phyloP scores from a whole-genome alignment of 371 early-diverging fungal genomes.

The Smittium culicis region DNA sequence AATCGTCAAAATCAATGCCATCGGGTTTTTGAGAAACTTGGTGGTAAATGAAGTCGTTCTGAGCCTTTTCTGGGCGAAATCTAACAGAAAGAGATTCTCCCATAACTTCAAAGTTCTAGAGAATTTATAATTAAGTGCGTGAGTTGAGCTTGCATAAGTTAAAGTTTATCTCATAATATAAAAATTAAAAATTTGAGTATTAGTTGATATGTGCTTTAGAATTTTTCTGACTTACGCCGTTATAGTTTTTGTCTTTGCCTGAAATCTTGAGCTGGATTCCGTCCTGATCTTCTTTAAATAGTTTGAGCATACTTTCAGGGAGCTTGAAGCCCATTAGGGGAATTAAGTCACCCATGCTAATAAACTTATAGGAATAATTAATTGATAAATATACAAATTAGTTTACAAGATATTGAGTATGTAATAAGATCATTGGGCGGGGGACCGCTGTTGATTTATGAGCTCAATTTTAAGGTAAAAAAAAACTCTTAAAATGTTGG shows the following conservation, averaged over 20 bases:
- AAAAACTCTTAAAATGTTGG: too few relatives aligned
- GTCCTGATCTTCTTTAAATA: background rate
- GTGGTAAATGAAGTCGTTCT: background rate
- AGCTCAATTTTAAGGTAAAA: too few relatives aligned
- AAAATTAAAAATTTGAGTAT: too few relatives aligned
- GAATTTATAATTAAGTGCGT: too few relatives aligned
- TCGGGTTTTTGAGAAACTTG: background rate
- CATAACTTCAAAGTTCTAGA: constrained; percentile 1
- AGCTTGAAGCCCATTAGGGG: constrained; percentile 6
- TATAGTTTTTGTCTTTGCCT: background rate
- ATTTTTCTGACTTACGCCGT: background rate
- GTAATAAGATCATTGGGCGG: too few relatives aligned
- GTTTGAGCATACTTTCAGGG: constrained; percentile 4
- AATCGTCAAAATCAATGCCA: too few relatives aligned
- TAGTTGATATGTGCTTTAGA: background rate
- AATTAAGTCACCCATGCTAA: background rate
- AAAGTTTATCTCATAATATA: too few relatives aligned
- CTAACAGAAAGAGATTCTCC: background rate
- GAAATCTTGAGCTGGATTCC: background rate
- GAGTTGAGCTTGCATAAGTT: too few relatives aligned
- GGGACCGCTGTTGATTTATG: too few relatives aligned
- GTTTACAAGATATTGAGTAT: too few relatives aligned
- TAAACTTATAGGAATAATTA: too few relatives aligned
- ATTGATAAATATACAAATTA: too few relatives aligned
- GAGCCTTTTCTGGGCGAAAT: constrained; percentile 1